Evolutionary conservation across 352 stramenopile species (phyloP).

Genomic region (Thraustochytrium sp.): DNA sequence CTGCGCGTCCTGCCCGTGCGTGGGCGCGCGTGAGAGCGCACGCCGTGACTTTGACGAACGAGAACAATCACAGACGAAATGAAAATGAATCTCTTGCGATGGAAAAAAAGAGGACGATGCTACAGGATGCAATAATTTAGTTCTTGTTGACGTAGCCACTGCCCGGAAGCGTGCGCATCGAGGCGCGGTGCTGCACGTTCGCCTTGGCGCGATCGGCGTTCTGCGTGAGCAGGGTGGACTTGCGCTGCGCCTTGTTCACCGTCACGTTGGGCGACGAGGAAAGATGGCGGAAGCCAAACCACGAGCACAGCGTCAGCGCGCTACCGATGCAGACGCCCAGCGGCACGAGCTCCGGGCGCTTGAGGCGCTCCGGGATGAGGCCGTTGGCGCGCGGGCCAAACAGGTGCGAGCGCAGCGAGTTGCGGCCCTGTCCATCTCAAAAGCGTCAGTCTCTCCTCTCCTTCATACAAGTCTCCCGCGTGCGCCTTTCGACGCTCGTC

Average conservation of each 20-base stretch:
- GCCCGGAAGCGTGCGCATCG: slow-evolving; percentile 20
- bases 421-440: not conserved
- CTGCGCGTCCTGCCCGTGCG: no score
- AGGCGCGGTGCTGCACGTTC: not conserved
- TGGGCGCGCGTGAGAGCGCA: no score
- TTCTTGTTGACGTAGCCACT: not conserved
- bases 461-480: not conserved
- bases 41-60: no score
- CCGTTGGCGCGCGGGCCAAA: not conserved
- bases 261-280: slow-evolving; percentile 7
- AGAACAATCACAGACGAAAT: no score
- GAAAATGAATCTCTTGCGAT: no score
- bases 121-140: no score
- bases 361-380: not conserved
- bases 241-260: slow-evolving; percentile 17
- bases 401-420: slow-evolving; percentile 16
- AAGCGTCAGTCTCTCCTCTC: not conserved
- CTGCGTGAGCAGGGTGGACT: slow-evolving; percentile 9
- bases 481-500: not conserved
- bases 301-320: not conserved
- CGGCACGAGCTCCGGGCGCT: slow-evolving; percentile 7
- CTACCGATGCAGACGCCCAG: not conserved
- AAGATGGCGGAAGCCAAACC: not conserved
- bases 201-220: not conserved
- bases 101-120: no score